Conservation (phyloP, 169 alveolate genomes). For the Theileria orientalis region DNA sequence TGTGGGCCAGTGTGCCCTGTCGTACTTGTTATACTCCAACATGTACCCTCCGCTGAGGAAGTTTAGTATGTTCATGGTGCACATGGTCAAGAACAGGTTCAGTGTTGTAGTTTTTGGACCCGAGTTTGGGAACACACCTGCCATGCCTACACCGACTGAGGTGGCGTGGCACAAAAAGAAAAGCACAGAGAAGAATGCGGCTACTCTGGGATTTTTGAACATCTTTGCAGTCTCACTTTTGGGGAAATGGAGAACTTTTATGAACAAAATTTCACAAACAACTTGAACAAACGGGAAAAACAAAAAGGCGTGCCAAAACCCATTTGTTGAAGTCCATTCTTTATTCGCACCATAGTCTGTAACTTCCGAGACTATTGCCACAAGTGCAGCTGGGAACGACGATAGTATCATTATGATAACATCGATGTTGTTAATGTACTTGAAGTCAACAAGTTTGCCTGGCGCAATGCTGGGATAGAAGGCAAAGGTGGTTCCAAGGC, state of each 20-base stretch:
- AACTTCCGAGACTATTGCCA: constrained; percentile 1
- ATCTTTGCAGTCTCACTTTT: neutral
- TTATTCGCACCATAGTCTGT: neutral
- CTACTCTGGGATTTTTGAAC: neutral
- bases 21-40: neutral
- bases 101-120: constrained; percentile 1
- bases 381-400: constrained; percentile 7
- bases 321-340: neutral
- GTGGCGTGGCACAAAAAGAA: neutral
- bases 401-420: constrained; percentile 12
- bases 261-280: neutral
- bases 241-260: neutral
- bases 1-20: neutral
- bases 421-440: neutral
- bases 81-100: constrained; percentile 4
- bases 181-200: constrained; percentile 9
- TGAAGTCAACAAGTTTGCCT: neutral
- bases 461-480: constrained; percentile 17
- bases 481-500: constrained; percentile 12
- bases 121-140: constrained; percentile 17
- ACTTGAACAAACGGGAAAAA: neutral
- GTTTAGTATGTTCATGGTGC: neutral
- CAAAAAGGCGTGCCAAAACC: constrained; percentile 5
- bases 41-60: constrained; percentile 23
- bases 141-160: constrained; percentile 1